phyloP scores from a whole-genome alignment of 768 basidiomycete genomes.

The Suillus cothurnatus region DNA sequence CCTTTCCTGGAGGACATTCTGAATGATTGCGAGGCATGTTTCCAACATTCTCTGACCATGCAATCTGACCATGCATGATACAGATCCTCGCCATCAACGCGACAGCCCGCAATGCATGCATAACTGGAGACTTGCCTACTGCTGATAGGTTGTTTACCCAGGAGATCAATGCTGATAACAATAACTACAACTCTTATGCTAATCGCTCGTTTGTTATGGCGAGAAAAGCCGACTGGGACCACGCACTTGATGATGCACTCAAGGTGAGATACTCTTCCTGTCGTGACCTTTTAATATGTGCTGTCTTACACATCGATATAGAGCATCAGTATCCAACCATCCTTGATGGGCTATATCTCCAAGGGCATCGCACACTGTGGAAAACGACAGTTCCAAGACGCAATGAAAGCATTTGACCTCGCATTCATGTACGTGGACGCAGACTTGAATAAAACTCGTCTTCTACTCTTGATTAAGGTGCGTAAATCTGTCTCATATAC shows the following conservation, averaged over 20 bases:
- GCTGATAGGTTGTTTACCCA: not conserved
- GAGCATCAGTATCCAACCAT: not conserved
- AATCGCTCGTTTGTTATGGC: not conserved
- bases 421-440: not conserved
- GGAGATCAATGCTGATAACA: not conserved
- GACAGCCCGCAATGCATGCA: not conserved
- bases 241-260: not conserved
- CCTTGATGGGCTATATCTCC: not conserved
- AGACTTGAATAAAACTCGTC: not conserved
- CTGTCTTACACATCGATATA: not conserved
- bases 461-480: not conserved
- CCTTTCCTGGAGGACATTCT: not conserved
- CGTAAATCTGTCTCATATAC: not conserved
- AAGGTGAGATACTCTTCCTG: not conserved
- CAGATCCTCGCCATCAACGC: not conserved
- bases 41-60: not conserved
- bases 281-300: not conserved
- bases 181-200: not conserved
- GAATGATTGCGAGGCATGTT: not conserved
- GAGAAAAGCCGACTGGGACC: not conserved
- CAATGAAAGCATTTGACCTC: conserved; percentile 3
- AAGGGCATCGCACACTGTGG: not conserved
- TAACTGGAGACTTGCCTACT: not conserved
- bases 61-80: not conserved
- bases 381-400: not conserved